Evolutionary conservation across 352 stramenopile species (phyloP).

Genomic region (Phytophthora pistaciae): DNA sequence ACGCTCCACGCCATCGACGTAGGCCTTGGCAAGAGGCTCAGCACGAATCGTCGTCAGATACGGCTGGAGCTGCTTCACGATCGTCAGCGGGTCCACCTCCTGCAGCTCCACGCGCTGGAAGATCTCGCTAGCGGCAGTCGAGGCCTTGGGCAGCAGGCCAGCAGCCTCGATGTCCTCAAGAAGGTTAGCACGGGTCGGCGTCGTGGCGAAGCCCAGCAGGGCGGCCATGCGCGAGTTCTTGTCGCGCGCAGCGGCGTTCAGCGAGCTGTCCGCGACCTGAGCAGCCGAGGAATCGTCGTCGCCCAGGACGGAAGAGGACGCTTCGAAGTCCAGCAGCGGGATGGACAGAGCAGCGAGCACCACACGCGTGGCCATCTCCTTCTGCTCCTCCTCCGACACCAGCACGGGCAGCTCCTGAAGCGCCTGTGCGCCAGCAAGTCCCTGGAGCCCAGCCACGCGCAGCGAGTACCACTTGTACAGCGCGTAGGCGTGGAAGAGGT

Average conservation of each 20-base stretch:
- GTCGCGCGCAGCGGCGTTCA: conserved; percentile 79
- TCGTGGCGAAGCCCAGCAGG: conserved; percentile 90
- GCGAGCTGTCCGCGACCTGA: conserved; percentile 35
- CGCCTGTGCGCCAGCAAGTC: conserved; percentile 50
- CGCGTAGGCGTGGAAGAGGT: conserved; percentile 98
- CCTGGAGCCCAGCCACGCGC: conserved; percentile 89
- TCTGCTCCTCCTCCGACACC: conserved; percentile 83
- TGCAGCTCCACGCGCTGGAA: conserved; percentile 77
- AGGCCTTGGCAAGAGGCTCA: conserved; percentile 54
- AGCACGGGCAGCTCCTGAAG: conserved; percentile 51
- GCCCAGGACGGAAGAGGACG: conserved; percentile 61
- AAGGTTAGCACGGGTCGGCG: conserved; percentile 91
- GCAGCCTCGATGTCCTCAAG: conserved; percentile 90
- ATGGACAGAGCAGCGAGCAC: conserved; percentile 96
- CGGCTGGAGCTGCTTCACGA: conserved; percentile 79
- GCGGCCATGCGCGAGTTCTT: conserved; percentile 96
- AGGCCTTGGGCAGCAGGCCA: conserved; percentile 72
- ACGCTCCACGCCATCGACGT: conserved; percentile 71
- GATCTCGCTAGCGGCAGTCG: conserved; percentile 63
- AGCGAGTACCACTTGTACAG: conserved; percentile 97
- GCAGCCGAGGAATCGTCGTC: conserved; percentile 72
- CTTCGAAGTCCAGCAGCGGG: conserved; percentile 81
- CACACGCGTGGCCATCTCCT: conserved; percentile 90
- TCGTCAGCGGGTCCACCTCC: conserved; percentile 80
- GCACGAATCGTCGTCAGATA: conserved; percentile 54